Conservation (phyloP, 345 rosid genomes). For the Jatropha curcas region DNA sequence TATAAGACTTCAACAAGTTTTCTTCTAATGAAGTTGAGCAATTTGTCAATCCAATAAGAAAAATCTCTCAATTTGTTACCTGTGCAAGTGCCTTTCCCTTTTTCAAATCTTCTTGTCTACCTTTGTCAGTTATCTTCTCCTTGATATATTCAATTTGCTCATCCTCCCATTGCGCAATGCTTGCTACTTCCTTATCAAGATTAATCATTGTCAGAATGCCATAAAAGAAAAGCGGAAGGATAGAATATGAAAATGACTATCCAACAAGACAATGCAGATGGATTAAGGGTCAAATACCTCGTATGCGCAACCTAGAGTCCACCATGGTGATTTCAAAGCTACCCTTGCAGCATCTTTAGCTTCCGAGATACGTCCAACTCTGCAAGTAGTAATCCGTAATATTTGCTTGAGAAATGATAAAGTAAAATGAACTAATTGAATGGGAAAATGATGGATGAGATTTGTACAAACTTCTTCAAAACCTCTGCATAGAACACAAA, state of each 20-base stretch:
- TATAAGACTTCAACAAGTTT: neutral
- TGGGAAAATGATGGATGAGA: conserved; percentile 18
- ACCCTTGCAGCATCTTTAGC: conserved; percentile 92
- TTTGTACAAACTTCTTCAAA: conserved; percentile 56
- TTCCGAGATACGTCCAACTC: conserved; percentile 70
- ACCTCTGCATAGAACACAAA: conserved; percentile 79
- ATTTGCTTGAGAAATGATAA: conserved; percentile 14
- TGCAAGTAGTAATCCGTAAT: conserved; percentile 28
- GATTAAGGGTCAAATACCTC: conserved; percentile 41
- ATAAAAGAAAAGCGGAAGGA: neutral
- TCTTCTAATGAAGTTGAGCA: neutral
- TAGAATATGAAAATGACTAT: neutral
- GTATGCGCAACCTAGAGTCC: conserved; percentile 82
- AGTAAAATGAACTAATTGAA: neutral
- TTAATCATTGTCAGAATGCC: conserved; percentile 6
- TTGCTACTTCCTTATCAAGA: conserved; percentile 59
- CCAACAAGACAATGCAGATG: neutral
- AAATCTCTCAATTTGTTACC: conserved; percentile 33
- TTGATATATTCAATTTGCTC: conserved; percentile 81
- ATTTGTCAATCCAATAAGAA: neutral
- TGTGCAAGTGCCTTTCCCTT: conserved; percentile 82
- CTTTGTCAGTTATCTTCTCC: conserved; percentile 80
- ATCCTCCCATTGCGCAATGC: conserved; percentile 85
- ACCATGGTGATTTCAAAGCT: conserved; percentile 87
- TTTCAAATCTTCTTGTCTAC: conserved; percentile 71